phyloP scores from a whole-genome alignment of 1,284 basidiomycete genomes.

The Porogramme epimiltina region DNA sequence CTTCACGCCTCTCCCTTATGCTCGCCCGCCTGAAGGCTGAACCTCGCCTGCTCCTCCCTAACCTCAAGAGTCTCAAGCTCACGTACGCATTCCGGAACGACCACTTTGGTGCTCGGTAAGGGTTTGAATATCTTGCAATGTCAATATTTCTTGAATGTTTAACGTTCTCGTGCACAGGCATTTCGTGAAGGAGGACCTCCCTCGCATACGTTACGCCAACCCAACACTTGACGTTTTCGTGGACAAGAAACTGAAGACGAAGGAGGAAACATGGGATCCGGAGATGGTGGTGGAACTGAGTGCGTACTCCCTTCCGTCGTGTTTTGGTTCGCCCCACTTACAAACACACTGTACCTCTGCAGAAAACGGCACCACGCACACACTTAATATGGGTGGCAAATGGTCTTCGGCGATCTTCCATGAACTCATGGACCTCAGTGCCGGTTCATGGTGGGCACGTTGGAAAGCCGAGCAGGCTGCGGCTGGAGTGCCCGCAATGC shows the following conservation, averaged over 20 bases:
- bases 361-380: conserved; percentile 57
- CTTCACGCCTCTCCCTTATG: conserved; percentile 57
- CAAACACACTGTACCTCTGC: not conserved
- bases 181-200: conserved; percentile 75
- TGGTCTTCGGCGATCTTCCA: conserved; percentile 66
- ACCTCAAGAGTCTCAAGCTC: conserved; percentile 54
- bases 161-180: conserved; percentile 46
- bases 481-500: conserved; percentile 50
- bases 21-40: conserved; percentile 51
- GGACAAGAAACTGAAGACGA: conserved; percentile 50
- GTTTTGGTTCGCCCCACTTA: not conserved
- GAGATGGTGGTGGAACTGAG: conserved; percentile 61
- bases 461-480: conserved; percentile 52
- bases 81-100: conserved; percentile 65
- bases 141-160: too few species aligned
- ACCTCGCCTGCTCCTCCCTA: conserved; percentile 56
- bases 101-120: conserved; percentile 71
- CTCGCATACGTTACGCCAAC: conserved; percentile 74
- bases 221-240: conserved; percentile 61
- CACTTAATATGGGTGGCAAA: conserved; percentile 60
- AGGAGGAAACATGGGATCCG: conserved; percentile 57
- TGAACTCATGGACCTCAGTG: conserved; percentile 68
- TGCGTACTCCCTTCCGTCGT: conserved; percentile 38
- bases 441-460: conserved; percentile 57
- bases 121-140: not conserved